phyloP scores from a whole-genome alignment of 139 green algal species.

The Nannochloris sp. region DNA sequence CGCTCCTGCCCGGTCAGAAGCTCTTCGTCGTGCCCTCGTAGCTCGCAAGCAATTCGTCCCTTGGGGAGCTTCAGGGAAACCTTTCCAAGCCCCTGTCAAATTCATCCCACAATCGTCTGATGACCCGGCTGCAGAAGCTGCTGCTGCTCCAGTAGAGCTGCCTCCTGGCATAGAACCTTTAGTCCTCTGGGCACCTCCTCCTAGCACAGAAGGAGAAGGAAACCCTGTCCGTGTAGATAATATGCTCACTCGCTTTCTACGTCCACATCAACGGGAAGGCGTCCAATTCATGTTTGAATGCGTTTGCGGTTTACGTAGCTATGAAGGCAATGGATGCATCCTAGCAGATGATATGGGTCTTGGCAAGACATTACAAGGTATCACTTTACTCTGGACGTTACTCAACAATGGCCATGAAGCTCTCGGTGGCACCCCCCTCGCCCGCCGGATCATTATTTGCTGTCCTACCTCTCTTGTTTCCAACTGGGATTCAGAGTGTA shows the following conservation, averaged over 20 bases:
- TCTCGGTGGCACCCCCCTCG: constrained; percentile 64
- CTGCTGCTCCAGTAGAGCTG: constrained; percentile 20
- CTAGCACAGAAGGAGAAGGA: constrained; percentile 1
- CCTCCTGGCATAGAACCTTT: constrained; percentile 59
- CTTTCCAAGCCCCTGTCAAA: constrained; percentile 28
- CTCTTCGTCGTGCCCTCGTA: constrained; percentile 51
- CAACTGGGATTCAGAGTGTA: constrained; percentile 96
- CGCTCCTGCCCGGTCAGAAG: constrained; percentile 36
- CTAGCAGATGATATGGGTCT: constrained; percentile 96
- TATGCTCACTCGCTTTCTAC: constrained; percentile 81
- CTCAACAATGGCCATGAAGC: constrained; percentile 50
- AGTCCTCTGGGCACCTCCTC: constrained; percentile 71
- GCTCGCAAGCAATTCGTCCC: constrained; percentile 64
- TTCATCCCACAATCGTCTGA: background rate
- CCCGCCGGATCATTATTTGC: constrained; percentile 83
- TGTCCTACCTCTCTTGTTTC: constrained; percentile 94
- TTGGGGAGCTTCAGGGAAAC: constrained; percentile 62
- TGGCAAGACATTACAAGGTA: constrained; percentile 84
- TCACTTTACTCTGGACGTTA: constrained; percentile 93
- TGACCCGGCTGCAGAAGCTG: background rate
- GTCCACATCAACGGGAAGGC: constrained; percentile 92
- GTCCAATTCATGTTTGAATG: constrained; percentile 99
- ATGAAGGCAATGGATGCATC: constrained; percentile 71
- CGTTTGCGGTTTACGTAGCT: constrained; percentile 66
- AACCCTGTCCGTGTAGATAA: constrained; percentile 60